Base-by-base conservation (phyloP, 257 asterid species). In the Solanum chilense region DNA sequence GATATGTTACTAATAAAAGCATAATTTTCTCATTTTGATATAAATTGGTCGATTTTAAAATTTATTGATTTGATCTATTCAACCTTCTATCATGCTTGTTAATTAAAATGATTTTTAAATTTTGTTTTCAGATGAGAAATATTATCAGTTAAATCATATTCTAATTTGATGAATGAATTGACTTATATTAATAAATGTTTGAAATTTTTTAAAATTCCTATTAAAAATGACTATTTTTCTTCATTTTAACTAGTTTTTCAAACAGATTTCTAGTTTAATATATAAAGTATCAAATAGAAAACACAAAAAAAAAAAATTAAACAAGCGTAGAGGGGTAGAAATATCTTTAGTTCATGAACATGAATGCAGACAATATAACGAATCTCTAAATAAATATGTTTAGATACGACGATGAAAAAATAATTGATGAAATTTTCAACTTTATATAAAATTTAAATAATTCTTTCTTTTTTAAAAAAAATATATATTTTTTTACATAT, bases 371-470 rank as follows among this genome's bases (percentile, higher is more conserved):
- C 6, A 5, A 4, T 13, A 14, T 1, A 13, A 3, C 4, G 47
- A 42, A 42, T 8, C 14, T 42, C 4, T 1, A 11, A 42, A 42
- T 9, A 42, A 11, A 42, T 0, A 10, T 45, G 0, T 12, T 1
- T 45, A 12, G 5, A 45, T 45, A 0, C 0, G 4, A 3, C 0
- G 42, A 0, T 1, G 0, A 39, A 37, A 45, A 35, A 1, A 37
- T 37, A 37, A 37, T 5, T 0, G 6, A 37, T 60, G 7, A 23
- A 60, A 20, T 58, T 58, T 58, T 58, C 0, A 0, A 58, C 12
- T 58, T 7, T 5, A 3, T 8, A 2, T 16, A 16, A 52, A 16
- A 16, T 20, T 52, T 52, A 9, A 20, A 3, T 52, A 52, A 6
- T 52, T 3, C 23, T 6, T 7, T 49, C 9, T 16, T 52, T 16